phyloP scores from a whole-genome alignment of 2,329 filamentous ascomycete species.

The Ceratocystis ficicola region DNA sequence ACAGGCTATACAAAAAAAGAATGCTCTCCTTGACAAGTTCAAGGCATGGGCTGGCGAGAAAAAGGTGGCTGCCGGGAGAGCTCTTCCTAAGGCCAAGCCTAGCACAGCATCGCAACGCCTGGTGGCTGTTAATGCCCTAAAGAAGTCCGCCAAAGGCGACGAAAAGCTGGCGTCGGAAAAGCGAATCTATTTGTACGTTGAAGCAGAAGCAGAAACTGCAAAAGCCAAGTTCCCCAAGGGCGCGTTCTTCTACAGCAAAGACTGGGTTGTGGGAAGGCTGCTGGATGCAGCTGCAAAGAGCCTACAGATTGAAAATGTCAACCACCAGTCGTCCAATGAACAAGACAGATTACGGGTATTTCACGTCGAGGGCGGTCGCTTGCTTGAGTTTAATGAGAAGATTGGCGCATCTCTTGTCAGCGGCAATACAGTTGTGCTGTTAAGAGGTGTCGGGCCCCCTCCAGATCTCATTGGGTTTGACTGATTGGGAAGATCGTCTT shows the following conservation, averaged over 20 bases:
- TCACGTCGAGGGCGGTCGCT: slow-evolving; percentile 76
- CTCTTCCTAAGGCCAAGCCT: slow-evolving; percentile 51
- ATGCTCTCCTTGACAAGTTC: slow-evolving; percentile 67
- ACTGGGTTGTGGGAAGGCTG: slow-evolving; percentile 82
- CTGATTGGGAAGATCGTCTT: not conserved
- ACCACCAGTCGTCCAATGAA: slow-evolving; percentile 65
- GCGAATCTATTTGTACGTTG: slow-evolving; percentile 79
- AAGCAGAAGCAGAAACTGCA: slow-evolving; percentile 78
- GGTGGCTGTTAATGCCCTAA: slow-evolving; percentile 62
- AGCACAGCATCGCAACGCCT: slow-evolving; percentile 51
- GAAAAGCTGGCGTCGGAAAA: slow-evolving; percentile 68
- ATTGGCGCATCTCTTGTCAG: slow-evolving; percentile 59
- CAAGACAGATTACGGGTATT: slow-evolving; percentile 75
- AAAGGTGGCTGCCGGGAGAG: slow-evolving; percentile 47
- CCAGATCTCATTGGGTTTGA: slow-evolving; percentile 55
- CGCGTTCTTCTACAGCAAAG: slow-evolving; percentile 65
- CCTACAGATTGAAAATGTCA: slow-evolving; percentile 70
- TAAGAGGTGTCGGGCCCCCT: slow-evolving; percentile 74
- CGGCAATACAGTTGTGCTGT: slow-evolving; percentile 79
- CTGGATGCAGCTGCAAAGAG: slow-evolving; percentile 66
- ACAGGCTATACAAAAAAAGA: slow-evolving; percentile 42
- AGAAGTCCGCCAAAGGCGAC: slow-evolving; percentile 83
- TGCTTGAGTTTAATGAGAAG: slow-evolving; percentile 82
- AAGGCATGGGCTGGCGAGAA: slow-evolving; percentile 70
- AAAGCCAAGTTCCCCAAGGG: slow-evolving; percentile 71